Evolutionary conservation across 2,329 filamentous ascomycete genomes (phyloP), one percentile per base, ranked within the genome.

Genomic region (Curvularia lunata): DNA sequence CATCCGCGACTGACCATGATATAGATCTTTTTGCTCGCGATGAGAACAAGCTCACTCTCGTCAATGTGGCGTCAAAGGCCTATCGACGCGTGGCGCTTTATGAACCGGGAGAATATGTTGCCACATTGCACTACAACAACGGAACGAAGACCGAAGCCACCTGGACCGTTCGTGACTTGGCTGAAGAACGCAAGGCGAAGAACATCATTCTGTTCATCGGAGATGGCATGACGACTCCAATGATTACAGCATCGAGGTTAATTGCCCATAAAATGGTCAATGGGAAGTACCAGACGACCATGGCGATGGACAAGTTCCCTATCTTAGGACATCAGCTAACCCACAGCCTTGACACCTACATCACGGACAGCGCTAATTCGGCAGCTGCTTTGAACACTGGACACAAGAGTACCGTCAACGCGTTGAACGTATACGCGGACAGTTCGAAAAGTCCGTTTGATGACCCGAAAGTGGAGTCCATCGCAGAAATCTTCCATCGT

Each of bases 291-390:
- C 88, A 91, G 80, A 86, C 84, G 56, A 84, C 82, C 55, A 84
- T 96, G 83, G 83, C 86, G 71, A 82, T 96, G 81, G 91, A 96
- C 79, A 84, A 92, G 71, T 95, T 95, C 78, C 91, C 91, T 2
- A 85, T 93, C n/a, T 74, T 94, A 10, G 91, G 91, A 19, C 91
- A 96, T 75, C 91, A 94, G 78, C 94, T 95, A 84, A 93, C 91
- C 10, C 91, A 94, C 78, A 93, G 90, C 1, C 86, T 95, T 71
- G 91, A 94, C 79, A 87, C 83, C 48, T 94, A 91, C 82, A 94
- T 95, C 73, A 95, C 91, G 37, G 91, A 95, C 89, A 42, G 90
- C 91, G 16, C 81, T 95, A 18, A n/a, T n/a, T n/a, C n/a, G n/a
- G n/a, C n/a, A n/a, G n/a, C n/a, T n/a, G n/a, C n/a, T n/a, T n/a